phyloP scores from a whole-genome alignment of 352 stramenopile species.

The Globisporangium yorkense region DNA sequence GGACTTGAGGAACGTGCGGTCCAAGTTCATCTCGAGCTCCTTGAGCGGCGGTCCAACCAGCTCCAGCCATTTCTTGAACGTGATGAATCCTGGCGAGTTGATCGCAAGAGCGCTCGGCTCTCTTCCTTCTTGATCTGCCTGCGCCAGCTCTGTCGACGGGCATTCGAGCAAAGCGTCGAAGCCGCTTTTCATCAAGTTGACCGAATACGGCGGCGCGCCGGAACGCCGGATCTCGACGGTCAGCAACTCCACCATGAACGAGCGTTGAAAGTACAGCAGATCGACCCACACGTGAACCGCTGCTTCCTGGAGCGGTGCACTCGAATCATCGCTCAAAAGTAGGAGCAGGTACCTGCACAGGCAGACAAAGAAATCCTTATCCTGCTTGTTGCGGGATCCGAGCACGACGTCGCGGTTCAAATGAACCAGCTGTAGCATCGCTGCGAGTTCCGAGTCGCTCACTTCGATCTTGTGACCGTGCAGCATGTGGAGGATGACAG shows the following conservation, averaged over 20 bases:
- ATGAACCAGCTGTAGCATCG: slow-evolving; percentile 53
- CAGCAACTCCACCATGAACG: slow-evolving; percentile 45
- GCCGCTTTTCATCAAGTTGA: slow-evolving; percentile 78
- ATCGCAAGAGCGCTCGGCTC: slow-evolving; percentile 3
- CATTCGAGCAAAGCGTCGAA: slow-evolving; percentile 59
- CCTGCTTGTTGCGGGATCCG: slow-evolving; percentile 38
- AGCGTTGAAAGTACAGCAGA: slow-evolving; percentile 51
- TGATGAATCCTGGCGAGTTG: slow-evolving; percentile 23
- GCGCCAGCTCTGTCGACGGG: slow-evolving; percentile 3
- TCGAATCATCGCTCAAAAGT: slow-evolving; percentile 28
- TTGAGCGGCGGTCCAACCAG: slow-evolving; percentile 61
- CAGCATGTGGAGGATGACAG: slow-evolving; percentile 57
- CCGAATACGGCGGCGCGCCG: slow-evolving; percentile 44
- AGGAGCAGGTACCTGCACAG: slow-evolving; percentile 61
- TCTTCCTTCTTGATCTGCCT: slow-evolving; percentile 1
- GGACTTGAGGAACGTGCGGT: slow-evolving; percentile 51
- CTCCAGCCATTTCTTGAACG: slow-evolving; percentile 61
- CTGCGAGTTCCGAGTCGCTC: slow-evolving; percentile 39
- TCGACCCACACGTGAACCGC: slow-evolving; percentile 61
- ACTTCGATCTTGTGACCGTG: slow-evolving; percentile 46
- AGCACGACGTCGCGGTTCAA: slow-evolving; percentile 53
- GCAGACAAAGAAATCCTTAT: slow-evolving; percentile 61
- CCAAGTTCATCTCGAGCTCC: slow-evolving; percentile 55
- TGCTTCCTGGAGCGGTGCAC: slow-evolving; percentile 36
- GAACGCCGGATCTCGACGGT: slow-evolving; percentile 57